A percentile compares a stretch with the other conserved stretches of the same genome.
Evolutionary conservation across 345 rosid genomes (phyloP).

Genomic region (Ailanthus altissimus): DNA sequence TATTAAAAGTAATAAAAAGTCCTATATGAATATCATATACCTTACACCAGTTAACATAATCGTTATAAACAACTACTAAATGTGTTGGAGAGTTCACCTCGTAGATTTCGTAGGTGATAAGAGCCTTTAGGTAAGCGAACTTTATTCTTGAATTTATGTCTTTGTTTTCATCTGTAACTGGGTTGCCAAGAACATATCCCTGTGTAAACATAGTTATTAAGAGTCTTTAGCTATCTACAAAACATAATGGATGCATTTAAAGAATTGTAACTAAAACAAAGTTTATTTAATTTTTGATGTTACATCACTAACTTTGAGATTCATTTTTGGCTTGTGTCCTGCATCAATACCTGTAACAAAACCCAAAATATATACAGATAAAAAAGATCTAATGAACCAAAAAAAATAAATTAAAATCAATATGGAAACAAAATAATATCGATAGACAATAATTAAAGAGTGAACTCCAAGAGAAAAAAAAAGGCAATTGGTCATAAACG

Average conservation of each 20-base stretch:
- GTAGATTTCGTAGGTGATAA: constrained; percentile 27
- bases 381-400: no score
- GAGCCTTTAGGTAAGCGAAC: constrained; percentile 14
- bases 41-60: no score
- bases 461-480: neutral
- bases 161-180: constrained; percentile 5
- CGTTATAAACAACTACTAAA: no score
- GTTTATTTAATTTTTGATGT: neutral
- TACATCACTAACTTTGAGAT: constrained; percentile 17
- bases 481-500: neutral
- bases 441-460: neutral
- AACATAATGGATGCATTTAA: neutral
- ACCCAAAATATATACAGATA: no score
- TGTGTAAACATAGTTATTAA: neutral
- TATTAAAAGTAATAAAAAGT: no score
- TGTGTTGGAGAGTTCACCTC: constrained; percentile 28
- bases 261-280: neutral
- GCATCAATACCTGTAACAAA: constrained; percentile 1
- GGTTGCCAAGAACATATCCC: constrained; percentile 38
- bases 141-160: constrained; percentile 16
- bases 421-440: neutral
- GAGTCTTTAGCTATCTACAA: neutral
- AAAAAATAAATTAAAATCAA: no score
- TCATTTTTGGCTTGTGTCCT: neutral
- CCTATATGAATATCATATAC: no score